Evolutionary conservation across 768 basidiomycete genomes (phyloP).

Genomic region (Inosperma sp.): DNA sequence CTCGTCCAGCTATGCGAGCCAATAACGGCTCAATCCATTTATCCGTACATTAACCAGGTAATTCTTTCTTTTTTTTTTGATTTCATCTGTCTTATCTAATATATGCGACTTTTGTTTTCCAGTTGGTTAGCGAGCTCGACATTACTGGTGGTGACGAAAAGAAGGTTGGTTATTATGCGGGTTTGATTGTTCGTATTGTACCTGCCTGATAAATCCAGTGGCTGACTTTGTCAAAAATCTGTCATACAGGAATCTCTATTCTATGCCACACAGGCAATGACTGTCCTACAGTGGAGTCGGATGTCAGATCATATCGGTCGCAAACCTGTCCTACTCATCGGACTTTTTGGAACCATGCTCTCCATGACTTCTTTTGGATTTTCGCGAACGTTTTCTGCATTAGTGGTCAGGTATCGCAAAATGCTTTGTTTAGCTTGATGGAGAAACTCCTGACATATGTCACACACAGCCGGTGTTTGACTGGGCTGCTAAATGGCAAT

Average conservation of each 20-base stretch:
- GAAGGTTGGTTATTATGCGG: too few relatives aligned
- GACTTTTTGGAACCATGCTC: conserved; percentile 45
- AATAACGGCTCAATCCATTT: too few relatives aligned
- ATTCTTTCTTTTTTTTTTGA: too few relatives aligned
- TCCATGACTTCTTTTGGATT: conserved; percentile 62
- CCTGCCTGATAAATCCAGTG: too few relatives aligned
- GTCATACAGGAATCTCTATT: conserved; percentile 60
- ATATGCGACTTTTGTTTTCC: conserved; percentile 1
- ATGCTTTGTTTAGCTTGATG: not conserved
- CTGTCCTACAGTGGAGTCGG: conserved; percentile 61
- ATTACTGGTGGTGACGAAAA: conserved; percentile 60
- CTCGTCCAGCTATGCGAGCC: too few relatives aligned
- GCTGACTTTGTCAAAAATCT: too few relatives aligned
- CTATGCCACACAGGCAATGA: conserved; percentile 52
- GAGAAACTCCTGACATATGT: not conserved
- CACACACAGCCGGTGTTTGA: conserved; percentile 55
- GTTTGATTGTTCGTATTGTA: conserved; percentile 45
- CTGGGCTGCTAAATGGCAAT: conserved; percentile 65
- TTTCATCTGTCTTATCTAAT: too few relatives aligned
- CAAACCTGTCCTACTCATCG: conserved; percentile 55
- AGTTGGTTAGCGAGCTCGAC: conserved; percentile 62
- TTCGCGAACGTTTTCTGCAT: conserved; percentile 48
- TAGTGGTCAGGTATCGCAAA: conserved; percentile 51
- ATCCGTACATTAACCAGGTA: too few relatives aligned
- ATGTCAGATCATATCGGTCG: conserved; percentile 56